These are phyloP conservation scores for Coniferiporia sulphurascens DNA, from an alignment of 1,284 basidiomycete genomes.

Conservation along the genomic window DNA sequence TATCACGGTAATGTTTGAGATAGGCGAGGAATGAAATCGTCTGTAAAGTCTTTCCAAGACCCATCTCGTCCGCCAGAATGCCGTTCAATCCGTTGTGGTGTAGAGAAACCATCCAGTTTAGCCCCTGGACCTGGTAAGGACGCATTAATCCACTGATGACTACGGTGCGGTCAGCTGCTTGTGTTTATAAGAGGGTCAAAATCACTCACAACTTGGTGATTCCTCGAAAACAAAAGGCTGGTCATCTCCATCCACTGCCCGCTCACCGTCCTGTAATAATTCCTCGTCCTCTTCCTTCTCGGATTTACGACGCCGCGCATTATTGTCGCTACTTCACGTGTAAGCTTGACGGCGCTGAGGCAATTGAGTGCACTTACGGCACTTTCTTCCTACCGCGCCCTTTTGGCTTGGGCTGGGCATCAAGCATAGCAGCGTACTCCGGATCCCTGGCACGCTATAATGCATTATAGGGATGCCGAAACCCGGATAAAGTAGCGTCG, in stretches of 20 bases:
- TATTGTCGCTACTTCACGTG: constrained; percentile 51
- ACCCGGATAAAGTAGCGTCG: constrained; percentile 16
- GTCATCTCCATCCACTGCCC: constrained; percentile 75
- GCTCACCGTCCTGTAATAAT: constrained; percentile 81
- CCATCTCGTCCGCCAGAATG: constrained; percentile 95
- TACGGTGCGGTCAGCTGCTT: constrained; percentile 29
- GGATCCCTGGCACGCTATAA: constrained; percentile 83
- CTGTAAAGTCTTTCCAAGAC: constrained; percentile 96
- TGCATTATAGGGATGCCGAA: constrained; percentile 7
- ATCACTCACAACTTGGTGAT: constrained; percentile 76
- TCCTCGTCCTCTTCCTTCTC: constrained; percentile 99
- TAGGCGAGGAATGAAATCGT: constrained; percentile 98
- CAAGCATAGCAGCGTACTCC: constrained; percentile 87
- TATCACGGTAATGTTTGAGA: constrained; percentile 80
- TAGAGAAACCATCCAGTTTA: constrained; percentile 96
- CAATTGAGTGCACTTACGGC: constrained; percentile 43
- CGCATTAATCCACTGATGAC: constrained; percentile 91
- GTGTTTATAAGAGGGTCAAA: constrained; percentile 16
- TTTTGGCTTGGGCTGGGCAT: constrained; percentile 76
- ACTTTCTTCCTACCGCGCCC: constrained; percentile 79
- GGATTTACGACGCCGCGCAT: constrained; percentile 84
- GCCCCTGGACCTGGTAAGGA: constrained; percentile 91
- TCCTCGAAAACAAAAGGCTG: constrained; percentile 90
- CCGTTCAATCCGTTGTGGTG: constrained; percentile 93
- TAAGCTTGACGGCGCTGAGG: not conserved